These are phyloP conservation scores for Pueraria montana DNA, from an alignment of 306 rosid genomes.

Conservation along the genomic window DNA sequence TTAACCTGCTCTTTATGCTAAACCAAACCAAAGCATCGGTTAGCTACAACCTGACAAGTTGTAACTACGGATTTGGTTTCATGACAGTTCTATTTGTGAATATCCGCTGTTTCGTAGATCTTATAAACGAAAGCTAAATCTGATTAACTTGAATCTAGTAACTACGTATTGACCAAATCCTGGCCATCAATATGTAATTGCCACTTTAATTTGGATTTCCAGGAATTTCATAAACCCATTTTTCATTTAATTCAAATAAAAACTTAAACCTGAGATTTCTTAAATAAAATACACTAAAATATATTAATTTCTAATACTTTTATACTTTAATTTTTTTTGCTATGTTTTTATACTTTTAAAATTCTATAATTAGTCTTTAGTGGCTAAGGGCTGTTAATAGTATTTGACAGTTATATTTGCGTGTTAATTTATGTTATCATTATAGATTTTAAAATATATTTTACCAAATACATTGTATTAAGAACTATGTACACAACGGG, in stretches of 20 bases:
- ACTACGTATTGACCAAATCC: constrained; percentile 20
- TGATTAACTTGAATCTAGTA: constrained; percentile 8
- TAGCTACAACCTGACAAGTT: neutral
- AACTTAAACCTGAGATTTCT: neutral
- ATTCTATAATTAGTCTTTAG: neutral
- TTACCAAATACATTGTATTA: neutral
- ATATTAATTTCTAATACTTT: neutral
- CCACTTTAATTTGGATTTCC: neutral
- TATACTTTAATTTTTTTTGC: neutral
- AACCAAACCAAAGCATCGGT: constrained; percentile 3
- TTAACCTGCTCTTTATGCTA: constrained; percentile 28
- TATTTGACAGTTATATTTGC: neutral
- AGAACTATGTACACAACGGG: neutral
- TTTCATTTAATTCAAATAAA: neutral
- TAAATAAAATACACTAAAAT: neutral
- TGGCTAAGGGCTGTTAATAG: neutral
- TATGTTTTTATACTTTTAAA: neutral
- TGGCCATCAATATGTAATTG: neutral
- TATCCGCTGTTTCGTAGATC: neutral
- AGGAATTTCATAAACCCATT: neutral
- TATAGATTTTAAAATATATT: neutral
- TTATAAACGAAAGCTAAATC: neutral
- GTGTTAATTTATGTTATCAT: neutral
- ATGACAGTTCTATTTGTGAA: neutral
- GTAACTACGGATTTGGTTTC: constrained; percentile 1